Conservation (phyloP, 2,329 filamentous ascomycete genomes). For the Clonostachys solani region DNA sequence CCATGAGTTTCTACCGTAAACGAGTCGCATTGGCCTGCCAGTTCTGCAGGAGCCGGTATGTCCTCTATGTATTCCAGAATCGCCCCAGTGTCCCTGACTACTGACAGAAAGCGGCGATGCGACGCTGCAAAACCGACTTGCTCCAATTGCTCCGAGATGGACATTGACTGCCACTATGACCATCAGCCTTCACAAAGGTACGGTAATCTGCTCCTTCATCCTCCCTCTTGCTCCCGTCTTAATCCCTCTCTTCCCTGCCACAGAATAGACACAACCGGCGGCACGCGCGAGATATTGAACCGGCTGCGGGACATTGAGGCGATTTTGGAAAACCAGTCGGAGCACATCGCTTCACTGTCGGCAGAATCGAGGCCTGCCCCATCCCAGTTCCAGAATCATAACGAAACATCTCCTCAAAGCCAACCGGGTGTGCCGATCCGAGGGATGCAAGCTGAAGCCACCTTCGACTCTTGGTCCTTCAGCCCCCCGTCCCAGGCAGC, state of each 20-base stretch:
- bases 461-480: not conserved
- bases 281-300: conserved; percentile 17
- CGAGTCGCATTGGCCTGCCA: conserved; percentile 19
- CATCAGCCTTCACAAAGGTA: conserved; percentile 17
- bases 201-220: not conserved
- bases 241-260: not conserved
- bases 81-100: not conserved
- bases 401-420: conserved; percentile 8
- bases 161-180: conserved; percentile 18
- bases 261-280: conserved; percentile 19
- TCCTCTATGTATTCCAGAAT: not conserved
- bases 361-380: not conserved
- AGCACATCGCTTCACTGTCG: conserved; percentile 8
- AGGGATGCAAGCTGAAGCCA: conserved; percentile 1
- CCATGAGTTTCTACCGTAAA: conserved; percentile 18
- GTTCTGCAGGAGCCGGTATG: conserved; percentile 17
- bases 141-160: conserved; percentile 14
- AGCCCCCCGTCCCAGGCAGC: not conserved
- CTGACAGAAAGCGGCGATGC: conserved; percentile 19
- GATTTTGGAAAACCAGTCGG: conserved; percentile 11
- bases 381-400: not conserved
- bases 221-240: not conserved
- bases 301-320: conserved; percentile 17
- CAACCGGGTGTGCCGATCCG: conserved; percentile 6
- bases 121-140: conserved; percentile 16